These are phyloP conservation scores for Spergularia azorica DNA, from an alignment of 179 eudicot genomes.

Conservation along the genomic window DNA sequence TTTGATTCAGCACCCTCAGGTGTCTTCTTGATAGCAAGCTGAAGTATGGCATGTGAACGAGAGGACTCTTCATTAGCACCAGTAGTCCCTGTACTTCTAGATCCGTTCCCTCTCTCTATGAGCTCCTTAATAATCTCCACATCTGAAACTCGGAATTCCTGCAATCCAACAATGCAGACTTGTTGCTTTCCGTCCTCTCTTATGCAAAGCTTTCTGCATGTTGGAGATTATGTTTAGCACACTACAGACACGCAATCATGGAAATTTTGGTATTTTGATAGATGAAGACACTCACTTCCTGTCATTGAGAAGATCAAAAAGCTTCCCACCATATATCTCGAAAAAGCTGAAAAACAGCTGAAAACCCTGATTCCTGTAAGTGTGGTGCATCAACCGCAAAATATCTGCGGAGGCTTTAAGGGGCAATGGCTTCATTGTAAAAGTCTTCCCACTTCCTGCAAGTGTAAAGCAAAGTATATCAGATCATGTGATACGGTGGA, in stretches of 20 bases:
- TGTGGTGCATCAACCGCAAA: conserved; percentile 86
- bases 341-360: conserved; percentile 93
- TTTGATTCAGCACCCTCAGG: conserved; percentile 49
- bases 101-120: conserved; percentile 72
- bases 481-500: background rate
- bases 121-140: conserved; percentile 94
- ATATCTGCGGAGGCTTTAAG: conserved; percentile 90
- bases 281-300: conserved; percentile 61
- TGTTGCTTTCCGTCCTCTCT: conserved; percentile 98
- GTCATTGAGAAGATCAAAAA: conserved; percentile 91
- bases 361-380: conserved; percentile 90
- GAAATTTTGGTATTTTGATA: background rate
- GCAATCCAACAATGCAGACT: conserved; percentile 98
- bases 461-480: conserved; percentile 11
- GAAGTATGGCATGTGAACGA: conserved; percentile 63
- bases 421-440: conserved; percentile 96
- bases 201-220: conserved; percentile 86
- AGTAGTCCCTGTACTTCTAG: conserved; percentile 64
- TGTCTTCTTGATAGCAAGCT: conserved; percentile 51
- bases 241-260: background rate
- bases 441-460: conserved; percentile 97
- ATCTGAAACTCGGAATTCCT: conserved; percentile 84
- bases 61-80: conserved; percentile 70
- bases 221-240: conserved; percentile 13
- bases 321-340: conserved; percentile 98